phyloP scores from a whole-genome alignment of 1,284 basidiomycete genomes.

The Tremellales sp. region DNA sequence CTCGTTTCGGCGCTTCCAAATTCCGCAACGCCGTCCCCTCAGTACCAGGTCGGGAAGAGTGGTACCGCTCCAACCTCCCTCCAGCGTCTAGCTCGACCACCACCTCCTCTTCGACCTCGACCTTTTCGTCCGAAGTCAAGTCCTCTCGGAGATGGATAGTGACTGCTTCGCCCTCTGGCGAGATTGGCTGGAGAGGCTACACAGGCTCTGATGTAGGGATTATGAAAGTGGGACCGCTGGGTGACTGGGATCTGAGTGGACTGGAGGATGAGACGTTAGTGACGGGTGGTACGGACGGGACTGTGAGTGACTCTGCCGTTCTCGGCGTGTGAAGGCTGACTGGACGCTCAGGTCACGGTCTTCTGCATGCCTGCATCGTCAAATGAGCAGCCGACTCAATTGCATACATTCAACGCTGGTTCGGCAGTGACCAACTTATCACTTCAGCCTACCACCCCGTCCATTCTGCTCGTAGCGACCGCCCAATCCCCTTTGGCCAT shows the following conservation, averaged over 20 bases:
- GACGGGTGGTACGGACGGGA: conserved; percentile 31
- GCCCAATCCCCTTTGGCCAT: conserved; percentile 27
- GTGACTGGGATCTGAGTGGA: conserved; percentile 40
- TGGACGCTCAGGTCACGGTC: conserved; percentile 21
- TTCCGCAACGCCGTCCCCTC: conserved; percentile 37
- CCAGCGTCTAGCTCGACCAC: conserved; percentile 5
- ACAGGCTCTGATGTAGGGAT: conserved; percentile 3
- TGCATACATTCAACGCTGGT: conserved; percentile 12
- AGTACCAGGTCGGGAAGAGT: conserved; percentile 26
- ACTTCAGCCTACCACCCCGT: conserved; percentile 47
- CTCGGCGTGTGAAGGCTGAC: too few relatives aligned
- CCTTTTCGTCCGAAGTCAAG: conserved; percentile 34
- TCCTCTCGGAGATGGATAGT: conserved; percentile 32
- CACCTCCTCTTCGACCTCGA: conserved; percentile 12
- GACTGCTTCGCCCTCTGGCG: conserved; percentile 29
- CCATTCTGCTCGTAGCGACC: conserved; percentile 35
- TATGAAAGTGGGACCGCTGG: conserved; percentile 30
- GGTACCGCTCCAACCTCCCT: conserved; percentile 30
- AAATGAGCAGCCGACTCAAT: background rate
- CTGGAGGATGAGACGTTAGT: conserved; percentile 32
- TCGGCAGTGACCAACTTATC: conserved; percentile 36
- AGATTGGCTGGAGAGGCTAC: conserved; percentile 29
- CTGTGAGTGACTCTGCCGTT: conserved; percentile 18
- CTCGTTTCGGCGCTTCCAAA: conserved; percentile 41
- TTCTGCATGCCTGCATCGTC: conserved; percentile 12